Evolutionary conservation across 495 filamentous ascomycete genomes (phyloP), one percentile per base, ranked within the genome.

Genomic region (Talaromyces wortmannii): DNA sequence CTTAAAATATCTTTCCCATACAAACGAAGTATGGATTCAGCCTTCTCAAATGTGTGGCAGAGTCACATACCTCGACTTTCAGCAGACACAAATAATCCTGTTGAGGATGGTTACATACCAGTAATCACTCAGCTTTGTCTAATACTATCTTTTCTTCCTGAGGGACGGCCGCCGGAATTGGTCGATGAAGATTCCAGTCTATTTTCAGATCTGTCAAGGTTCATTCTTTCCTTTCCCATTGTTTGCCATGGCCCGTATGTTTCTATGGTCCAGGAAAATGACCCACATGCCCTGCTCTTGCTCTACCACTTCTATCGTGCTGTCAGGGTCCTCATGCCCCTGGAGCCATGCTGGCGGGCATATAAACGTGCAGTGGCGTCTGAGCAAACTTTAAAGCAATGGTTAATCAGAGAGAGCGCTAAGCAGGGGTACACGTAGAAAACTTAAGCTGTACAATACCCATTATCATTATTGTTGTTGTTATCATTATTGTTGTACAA

Each of bases 241-340:
- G 16, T 31, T 16, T 53, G 50, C 17, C 36, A 53, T 18, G 40
- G 40, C 7, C 18, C 50, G 5, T 53, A 43, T 18, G 31, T 30
- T 13, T 13, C 50, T n/a, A 43, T 53, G 50, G 30, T 53, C 11
- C 50, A 53, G 40, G n/a, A 53, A 15, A 40, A 33, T 1, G 40
- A 53, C 8, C 23, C 50, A 13, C 40, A 44, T 44, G 50, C 40
- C 7, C 50, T 53, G 16, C 6, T 53, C 32, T 15, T 53, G 13
- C 16, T 53, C 5, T 53, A 36, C 10, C 50, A 53, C 16, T 53
- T 45, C 12, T 53, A 53, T 53, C 50, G 50, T 15, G 50, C 50
- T 31, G 50, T 44, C 5, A 23, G 50, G 30, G 43, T 52, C 8
- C 6, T 52, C 13, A 17, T 52, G 13, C 33, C 50, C 7, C n/a